phyloP scores from a whole-genome alignment of 495 filamentous ascomycete genomes.

The Bacidia rubella region DNA sequence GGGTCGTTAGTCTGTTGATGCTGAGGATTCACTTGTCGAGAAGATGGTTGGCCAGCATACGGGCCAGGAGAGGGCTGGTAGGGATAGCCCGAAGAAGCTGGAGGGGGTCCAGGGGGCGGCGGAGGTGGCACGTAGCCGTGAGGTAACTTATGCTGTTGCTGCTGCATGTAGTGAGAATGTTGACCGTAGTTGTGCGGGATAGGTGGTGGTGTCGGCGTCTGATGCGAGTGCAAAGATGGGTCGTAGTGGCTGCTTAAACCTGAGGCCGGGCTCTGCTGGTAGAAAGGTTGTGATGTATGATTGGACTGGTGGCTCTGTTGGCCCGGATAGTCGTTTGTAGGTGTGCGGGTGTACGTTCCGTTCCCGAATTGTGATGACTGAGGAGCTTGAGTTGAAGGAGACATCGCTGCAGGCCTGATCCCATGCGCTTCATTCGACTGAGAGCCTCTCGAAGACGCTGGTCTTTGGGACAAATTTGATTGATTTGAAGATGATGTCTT shows the following conservation, averaged over 20 bases:
- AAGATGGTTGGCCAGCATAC: conserved; percentile 38
- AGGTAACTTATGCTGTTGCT: conserved; percentile 40
- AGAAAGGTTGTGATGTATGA: conserved; percentile 28
- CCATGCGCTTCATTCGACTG: conserved; percentile 25
- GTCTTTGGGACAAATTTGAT: conserved; percentile 23
- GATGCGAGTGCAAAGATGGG: conserved; percentile 41
- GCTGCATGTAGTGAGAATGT: conserved; percentile 27
- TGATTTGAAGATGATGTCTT: conserved; percentile 28
- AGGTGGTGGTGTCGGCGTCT: conserved; percentile 28
- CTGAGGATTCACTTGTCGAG: conserved; percentile 27
- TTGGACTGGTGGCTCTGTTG: conserved; percentile 9
- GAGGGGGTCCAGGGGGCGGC: conserved; percentile 71
- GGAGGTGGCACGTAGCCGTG: conserved; percentile 83
- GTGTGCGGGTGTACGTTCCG: conserved; percentile 9
- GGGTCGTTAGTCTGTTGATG: conserved; percentile 50
- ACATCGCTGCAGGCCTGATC: conserved; percentile 26
- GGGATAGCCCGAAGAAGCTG: conserved; percentile 29
- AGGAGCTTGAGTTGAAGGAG: conserved; percentile 31
- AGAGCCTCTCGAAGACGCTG: conserved; percentile 29
- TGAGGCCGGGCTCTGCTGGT: conserved; percentile 29
- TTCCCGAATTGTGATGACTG: conserved; percentile 17
- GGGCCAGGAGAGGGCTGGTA: conserved; percentile 47
- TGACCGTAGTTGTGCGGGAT: conserved; percentile 31
- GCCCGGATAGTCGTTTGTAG: conserved; percentile 7
- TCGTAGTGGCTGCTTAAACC: conserved; percentile 38